Percentiles rank a stretch among this genome's conserved stretches.
These are phyloP conservation scores for Dothidotthia symphoricarpi DNA, from an alignment of 2,329 filamentous ascomycete genomes.

Conservation along the genomic window DNA sequence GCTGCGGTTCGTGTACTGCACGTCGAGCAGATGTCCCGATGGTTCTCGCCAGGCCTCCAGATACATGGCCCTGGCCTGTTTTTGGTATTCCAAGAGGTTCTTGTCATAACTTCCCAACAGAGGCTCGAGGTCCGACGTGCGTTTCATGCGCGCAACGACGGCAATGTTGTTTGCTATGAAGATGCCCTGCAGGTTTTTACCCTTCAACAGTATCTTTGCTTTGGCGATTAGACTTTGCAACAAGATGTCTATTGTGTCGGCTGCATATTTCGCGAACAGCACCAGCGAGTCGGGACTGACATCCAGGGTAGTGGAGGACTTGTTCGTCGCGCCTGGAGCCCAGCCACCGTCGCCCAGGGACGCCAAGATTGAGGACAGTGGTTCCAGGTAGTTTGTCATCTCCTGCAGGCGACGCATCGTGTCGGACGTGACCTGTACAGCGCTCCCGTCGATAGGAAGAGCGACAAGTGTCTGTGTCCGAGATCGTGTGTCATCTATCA, in stretches of 20 bases:
- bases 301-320: slow-evolving; percentile 68
- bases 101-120: slow-evolving; percentile 64
- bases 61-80: slow-evolving; percentile 79
- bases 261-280: slow-evolving; percentile 85
- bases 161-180: slow-evolving; percentile 87
- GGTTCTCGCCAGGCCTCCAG: slow-evolving; percentile 86
- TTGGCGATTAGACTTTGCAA: slow-evolving; percentile 74
- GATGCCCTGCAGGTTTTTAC: slow-evolving; percentile 75
- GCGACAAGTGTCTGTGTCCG: slow-evolving; percentile 64
- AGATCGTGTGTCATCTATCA: slow-evolving; percentile 79
- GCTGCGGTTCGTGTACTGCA: slow-evolving; percentile 79
- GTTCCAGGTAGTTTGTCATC: slow-evolving; percentile 81
- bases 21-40: slow-evolving; percentile 78
- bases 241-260: slow-evolving; percentile 82
- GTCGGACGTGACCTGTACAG: slow-evolving; percentile 75
- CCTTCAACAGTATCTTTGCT: slow-evolving; percentile 67
- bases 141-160: slow-evolving; percentile 80
- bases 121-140: slow-evolving; percentile 71
- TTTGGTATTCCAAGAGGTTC: slow-evolving; percentile 80
- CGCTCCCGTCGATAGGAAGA: slow-evolving; percentile 74
- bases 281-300: slow-evolving; percentile 84
- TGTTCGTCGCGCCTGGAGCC: slow-evolving; percentile 55
- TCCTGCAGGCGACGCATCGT: slow-evolving; percentile 83
- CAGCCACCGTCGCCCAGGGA: slow-evolving; percentile 92
- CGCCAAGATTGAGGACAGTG: slow-evolving; percentile 85